Base-by-base conservation (phyloP, 1,284 basidiomycete genomes). In the Apiotrichum gracile region DNA sequence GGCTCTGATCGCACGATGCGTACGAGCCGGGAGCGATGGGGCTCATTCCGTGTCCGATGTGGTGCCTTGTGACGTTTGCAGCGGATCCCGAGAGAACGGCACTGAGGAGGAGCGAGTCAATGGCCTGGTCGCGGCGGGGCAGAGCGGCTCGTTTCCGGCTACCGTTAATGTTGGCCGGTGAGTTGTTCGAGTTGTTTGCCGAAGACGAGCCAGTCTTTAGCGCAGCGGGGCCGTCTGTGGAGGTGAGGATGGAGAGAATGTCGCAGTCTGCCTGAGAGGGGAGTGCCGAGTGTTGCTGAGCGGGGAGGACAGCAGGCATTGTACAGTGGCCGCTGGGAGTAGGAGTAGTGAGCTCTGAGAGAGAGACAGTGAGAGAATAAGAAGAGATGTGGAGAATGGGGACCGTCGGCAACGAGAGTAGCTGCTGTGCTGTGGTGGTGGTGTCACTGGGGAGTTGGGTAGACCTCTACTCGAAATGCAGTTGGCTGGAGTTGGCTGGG, bases 281-380 rank as follows among this genome's bases (percentile, higher is more conserved):
- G 82, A 77, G 83, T 83, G 61, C 83, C 78, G 26, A 74, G 72
- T 76, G 75, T 79, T 61, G 49, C 77, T 77, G 17, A 80, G 82
- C 63, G 76, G 78, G 84, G 26, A 82, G 72, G 37, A 80, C 56
- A 78, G 83, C 43, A 79, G 80, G 61, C 80, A 86, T 64, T 80
- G 77, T 80, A 41, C 9, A 25, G 81, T 88, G 54, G n/a, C n/a
- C n/a, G n/a, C n/a, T 37, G 67, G 14, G 14, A 14, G 25, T 25
- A 31, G 19, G 13, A 45, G 29, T 17, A 27, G 9, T 9, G 34
- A 25, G n/a, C n/a, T n/a, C n/a, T n/a, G 29, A 24, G 33, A 21
- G 14, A 24, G 6, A 7, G 21, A 33, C 8, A 7, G 26, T 17
- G 41, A 24, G 22, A 14, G 19, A 17, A 21, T n/a, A 19, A 14